phyloP scores from a whole-genome alignment of 1,284 basidiomycete species.

The Moniliophthora roreri region DNA sequence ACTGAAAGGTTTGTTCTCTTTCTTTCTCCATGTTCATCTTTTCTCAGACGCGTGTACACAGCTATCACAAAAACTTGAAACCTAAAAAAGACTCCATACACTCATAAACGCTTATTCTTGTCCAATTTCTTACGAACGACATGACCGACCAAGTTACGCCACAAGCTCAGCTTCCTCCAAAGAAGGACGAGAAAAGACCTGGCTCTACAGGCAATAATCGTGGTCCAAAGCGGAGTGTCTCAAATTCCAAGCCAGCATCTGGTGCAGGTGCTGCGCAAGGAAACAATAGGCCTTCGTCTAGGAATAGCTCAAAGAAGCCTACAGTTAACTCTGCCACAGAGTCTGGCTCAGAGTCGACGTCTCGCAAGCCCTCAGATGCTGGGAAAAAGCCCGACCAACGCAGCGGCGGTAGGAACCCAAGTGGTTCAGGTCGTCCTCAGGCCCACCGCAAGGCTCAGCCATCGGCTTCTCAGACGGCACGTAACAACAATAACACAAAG shows the following conservation, averaged over 20 bases:
- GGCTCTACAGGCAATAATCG: constrained; percentile 43
- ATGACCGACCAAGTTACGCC: constrained; percentile 79
- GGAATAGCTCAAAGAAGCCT: constrained; percentile 62
- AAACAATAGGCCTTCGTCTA: constrained; percentile 56
- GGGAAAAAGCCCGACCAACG: constrained; percentile 58
- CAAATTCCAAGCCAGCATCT: constrained; percentile 51
- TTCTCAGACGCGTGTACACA: constrained; percentile 19
- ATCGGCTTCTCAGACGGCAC: constrained; percentile 52
- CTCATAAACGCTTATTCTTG: constrained; percentile 34
- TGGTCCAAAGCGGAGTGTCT: constrained; percentile 54
- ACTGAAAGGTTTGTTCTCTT: constrained; percentile 43
- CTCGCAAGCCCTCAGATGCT: constrained; percentile 55
- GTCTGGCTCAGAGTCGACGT: constrained; percentile 64
- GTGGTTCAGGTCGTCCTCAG: constrained; percentile 39
- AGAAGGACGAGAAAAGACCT: constrained; percentile 71
- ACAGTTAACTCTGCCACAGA: constrained; percentile 44
- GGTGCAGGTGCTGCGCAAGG: constrained; percentile 40
- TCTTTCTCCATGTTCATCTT: constrained; percentile 22
- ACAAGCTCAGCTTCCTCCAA: constrained; percentile 53
- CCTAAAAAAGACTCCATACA: constrained; percentile 52
- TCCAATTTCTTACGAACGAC: constrained; percentile 68
- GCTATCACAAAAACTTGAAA: constrained; percentile 39
- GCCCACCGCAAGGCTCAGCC: constrained; percentile 54
- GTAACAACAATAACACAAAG: constrained; percentile 23
- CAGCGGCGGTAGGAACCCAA: constrained; percentile 49